Evolutionary conservation across 2,329 filamentous ascomycete genomes (phyloP).

Genomic region (Diaporthe ampelina): DNA sequence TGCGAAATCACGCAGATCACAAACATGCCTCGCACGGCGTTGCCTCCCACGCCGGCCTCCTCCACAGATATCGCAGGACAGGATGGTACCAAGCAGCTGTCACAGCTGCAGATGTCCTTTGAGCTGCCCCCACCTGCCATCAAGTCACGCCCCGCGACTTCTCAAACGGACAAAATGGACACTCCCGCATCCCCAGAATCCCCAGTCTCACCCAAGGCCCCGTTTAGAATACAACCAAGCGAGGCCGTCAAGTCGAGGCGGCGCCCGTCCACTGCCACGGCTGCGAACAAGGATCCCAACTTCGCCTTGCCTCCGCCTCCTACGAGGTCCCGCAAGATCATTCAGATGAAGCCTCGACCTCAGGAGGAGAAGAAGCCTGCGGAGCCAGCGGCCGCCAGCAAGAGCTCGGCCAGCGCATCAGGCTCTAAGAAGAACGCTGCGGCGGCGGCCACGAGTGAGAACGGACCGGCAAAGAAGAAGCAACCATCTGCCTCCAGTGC

Average conservation of each 20-base stretch:
- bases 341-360: slow-evolving; percentile 88
- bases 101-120: slow-evolving; percentile 76
- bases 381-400: slow-evolving; percentile 40
- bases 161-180: slow-evolving; percentile 43
- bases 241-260: slow-evolving; percentile 68
- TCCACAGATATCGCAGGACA: slow-evolving; percentile 85
- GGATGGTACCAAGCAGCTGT: slow-evolving; percentile 73
- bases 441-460: slow-evolving; percentile 48
- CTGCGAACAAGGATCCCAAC: slow-evolving; percentile 65
- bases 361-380: slow-evolving; percentile 54
- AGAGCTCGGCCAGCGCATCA: slow-evolving; percentile 44
- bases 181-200: slow-evolving; percentile 38
- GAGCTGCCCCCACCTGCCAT: slow-evolving; percentile 84
- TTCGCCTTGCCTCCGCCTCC: slow-evolving; percentile 93
- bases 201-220: slow-evolving; percentile 47
- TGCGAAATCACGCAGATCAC: not conserved
- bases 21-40: slow-evolving; percentile 74
- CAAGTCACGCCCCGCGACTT: slow-evolving; percentile 56
- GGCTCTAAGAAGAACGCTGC: slow-evolving; percentile 40
- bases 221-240: slow-evolving; percentile 63
- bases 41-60: slow-evolving; percentile 83
- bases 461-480: slow-evolving; percentile 74
- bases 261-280: slow-evolving; percentile 61
- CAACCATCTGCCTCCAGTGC: slow-evolving; percentile 82
- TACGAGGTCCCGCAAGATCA: slow-evolving; percentile 93